These are phyloP conservation scores for Sarcocystis neurona DNA, from an alignment of 169 alveolate genomes.

Conservation along the genomic window DNA sequence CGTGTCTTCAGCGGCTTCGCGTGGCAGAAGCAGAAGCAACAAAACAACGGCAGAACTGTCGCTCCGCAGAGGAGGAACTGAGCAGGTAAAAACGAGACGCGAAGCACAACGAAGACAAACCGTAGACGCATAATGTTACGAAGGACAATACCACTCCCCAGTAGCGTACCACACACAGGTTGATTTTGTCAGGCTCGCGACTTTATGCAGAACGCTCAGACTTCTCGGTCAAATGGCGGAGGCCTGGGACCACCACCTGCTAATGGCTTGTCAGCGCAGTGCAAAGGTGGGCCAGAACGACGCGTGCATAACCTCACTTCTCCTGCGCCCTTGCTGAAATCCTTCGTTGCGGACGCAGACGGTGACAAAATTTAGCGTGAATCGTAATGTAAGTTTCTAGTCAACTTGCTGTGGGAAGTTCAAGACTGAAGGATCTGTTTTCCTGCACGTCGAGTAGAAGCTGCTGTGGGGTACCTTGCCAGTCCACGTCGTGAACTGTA, in stretches of 20 bases:
- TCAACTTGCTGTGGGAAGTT: not conserved
- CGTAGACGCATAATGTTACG: not conserved
- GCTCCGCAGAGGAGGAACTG: not conserved
- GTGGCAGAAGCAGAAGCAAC: not conserved
- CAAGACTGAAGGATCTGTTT: not conserved
- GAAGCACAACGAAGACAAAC: not conserved
- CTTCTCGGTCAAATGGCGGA: slow-evolving; percentile 10
- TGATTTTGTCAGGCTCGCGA: not conserved
- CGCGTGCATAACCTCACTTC: too few relatives aligned
- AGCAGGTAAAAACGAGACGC: not conserved
- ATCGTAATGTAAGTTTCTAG: not conserved
- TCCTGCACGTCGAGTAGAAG: not conserved
- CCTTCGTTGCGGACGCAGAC: not conserved
- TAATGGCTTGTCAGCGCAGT: not conserved
- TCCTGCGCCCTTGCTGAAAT: too few relatives aligned
- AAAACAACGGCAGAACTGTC: slow-evolving; percentile 7
- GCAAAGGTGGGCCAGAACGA: not conserved
- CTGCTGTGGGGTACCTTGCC: not conserved
- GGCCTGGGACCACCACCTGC: not conserved
- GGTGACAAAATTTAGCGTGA: not conserved
- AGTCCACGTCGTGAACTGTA: too few relatives aligned
- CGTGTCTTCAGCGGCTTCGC: not conserved
- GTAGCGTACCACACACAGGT: not conserved
- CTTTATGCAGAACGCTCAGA: not conserved
- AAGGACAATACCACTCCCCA: not conserved